A percentile compares a stretch with the other conserved stretches of the same genome.
Conservation (phyloP, 306 rosid genomes). For the Quercus wislizeni region DNA sequence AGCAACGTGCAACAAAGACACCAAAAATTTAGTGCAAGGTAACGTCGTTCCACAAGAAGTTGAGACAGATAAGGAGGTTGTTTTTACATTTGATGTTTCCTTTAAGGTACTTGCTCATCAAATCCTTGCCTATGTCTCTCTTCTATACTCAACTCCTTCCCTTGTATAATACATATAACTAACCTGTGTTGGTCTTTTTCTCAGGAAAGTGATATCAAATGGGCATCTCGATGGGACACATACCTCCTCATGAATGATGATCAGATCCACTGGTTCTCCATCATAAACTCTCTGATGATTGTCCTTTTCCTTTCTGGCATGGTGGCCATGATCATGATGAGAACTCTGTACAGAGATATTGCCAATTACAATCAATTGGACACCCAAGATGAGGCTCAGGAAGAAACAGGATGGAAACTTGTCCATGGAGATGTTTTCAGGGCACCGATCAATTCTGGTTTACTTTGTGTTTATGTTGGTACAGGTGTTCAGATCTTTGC, state of each 20-base stretch:
- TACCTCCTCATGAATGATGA: conserved; percentile 99
- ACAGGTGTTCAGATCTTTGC: conserved; percentile 95
- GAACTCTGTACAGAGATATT: conserved; percentile 95
- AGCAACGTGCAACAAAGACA: conserved; percentile 89
- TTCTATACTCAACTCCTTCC: conserved; percentile 2
- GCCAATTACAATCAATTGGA: conserved; percentile 98
- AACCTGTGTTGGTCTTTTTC: conserved; percentile 9
- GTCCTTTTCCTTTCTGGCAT: conserved; percentile 98
- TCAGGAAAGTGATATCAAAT: conserved; percentile 91
- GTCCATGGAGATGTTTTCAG: conserved; percentile 95
- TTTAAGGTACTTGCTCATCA: conserved; percentile 60
- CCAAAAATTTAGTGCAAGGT: conserved; percentile 77
- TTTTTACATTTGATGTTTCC: conserved; percentile 94
- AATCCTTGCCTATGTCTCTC: conserved; percentile 10
- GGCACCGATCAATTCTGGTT: conserved; percentile 81
- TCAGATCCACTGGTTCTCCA: conserved; percentile 99
- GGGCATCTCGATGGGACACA: conserved; percentile 99
- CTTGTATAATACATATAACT: conserved; percentile 5
- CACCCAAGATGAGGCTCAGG: conserved; percentile 99
- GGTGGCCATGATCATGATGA: conserved; percentile 99
- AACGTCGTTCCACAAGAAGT: conserved; percentile 94
- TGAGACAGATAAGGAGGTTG: conserved; percentile 66
- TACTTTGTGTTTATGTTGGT: conserved; percentile 95
- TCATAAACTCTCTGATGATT: conserved; percentile 96
- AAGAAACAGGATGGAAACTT: conserved; percentile 99